These are phyloP conservation scores for Suillus clintonianus DNA, from an alignment of 768 basidiomycete genomes.

Conservation along the genomic window DNA sequence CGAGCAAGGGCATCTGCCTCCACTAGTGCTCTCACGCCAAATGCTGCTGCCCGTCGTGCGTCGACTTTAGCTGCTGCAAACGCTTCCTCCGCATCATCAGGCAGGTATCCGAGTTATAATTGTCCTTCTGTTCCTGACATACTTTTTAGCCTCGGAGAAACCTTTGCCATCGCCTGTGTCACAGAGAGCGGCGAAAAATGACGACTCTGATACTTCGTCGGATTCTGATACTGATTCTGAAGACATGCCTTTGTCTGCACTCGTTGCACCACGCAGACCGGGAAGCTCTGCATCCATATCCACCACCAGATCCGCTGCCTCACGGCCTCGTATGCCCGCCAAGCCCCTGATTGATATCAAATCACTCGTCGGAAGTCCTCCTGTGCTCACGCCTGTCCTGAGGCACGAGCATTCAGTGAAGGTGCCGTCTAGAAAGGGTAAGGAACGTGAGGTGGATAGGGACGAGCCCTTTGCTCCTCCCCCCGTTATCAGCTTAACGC, in stretches of 20 bases:
- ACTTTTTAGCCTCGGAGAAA: not conserved
- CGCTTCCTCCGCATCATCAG: slow-evolving; percentile 23
- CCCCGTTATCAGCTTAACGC: slow-evolving; percentile 21
- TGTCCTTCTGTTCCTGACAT: not conserved
- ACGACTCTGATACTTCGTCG: slow-evolving; percentile 27
- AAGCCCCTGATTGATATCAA: slow-evolving; percentile 48
- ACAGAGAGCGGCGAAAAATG: slow-evolving; percentile 8
- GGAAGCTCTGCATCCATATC: slow-evolving; percentile 54
- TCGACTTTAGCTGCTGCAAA: slow-evolving; percentile 39
- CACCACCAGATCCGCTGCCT: slow-evolving; percentile 25
- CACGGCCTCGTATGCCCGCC: slow-evolving; percentile 32
- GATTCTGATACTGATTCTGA: slow-evolving; percentile 47
- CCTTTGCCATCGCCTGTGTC: slow-evolving; percentile 1
- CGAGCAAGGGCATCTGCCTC: slow-evolving; percentile 57
- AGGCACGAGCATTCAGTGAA: slow-evolving; percentile 30
- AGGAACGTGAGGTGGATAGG: slow-evolving; percentile 21
- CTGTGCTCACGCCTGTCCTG: slow-evolving; percentile 30
- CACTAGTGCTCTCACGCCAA: slow-evolving; percentile 57
- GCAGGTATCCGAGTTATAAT: slow-evolving; percentile 25
- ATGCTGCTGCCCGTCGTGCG: slow-evolving; percentile 52
- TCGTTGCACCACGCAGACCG: slow-evolving; percentile 65
- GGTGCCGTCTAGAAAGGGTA: slow-evolving; percentile 16
- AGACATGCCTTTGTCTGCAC: slow-evolving; percentile 64
- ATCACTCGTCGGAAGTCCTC: slow-evolving; percentile 37
- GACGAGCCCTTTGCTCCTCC: slow-evolving; percentile 33